Conservation (phyloP, 2,329 filamentous ascomycete species). For the Fusarium redolens region DNA sequence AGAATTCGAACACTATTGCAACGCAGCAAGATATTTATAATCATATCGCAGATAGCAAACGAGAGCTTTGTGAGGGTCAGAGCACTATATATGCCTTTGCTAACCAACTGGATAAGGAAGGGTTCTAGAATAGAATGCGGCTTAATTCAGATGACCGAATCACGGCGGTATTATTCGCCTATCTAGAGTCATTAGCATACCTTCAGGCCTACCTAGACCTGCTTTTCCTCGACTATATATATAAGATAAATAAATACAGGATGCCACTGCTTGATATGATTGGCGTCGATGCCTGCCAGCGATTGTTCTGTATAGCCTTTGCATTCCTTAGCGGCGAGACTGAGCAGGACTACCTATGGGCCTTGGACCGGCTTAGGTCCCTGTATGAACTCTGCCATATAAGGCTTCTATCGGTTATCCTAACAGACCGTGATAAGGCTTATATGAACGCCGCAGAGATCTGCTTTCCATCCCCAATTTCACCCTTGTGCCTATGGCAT, state of each 20-base stretch:
- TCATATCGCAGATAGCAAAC: neutral
- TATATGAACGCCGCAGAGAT: neutral
- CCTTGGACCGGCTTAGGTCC: neutral
- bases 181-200: neutral
- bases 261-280: neutral
- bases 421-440: neutral
- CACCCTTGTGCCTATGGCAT: neutral
- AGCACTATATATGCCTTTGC: neutral
- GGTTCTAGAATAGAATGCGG: neutral
- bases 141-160: neutral
- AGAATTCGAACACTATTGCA: neutral
- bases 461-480: neutral
- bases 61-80: neutral
- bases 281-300: constrained; percentile 8
- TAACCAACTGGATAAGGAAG: too few relatives aligned
- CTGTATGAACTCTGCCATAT: neutral
- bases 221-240: constrained; percentile 33
- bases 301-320: constrained; percentile 37
- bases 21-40: neutral
- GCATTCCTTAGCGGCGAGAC: neutral
- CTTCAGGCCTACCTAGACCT: constrained; percentile 32
- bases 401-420: neutral
- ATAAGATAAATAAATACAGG: constrained; percentile 10
- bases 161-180: neutral
- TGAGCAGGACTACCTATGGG: neutral